Evolutionary conservation across 2,329 filamentous ascomycete species (phyloP).

Genomic region (Metarhizium rileyi): DNA sequence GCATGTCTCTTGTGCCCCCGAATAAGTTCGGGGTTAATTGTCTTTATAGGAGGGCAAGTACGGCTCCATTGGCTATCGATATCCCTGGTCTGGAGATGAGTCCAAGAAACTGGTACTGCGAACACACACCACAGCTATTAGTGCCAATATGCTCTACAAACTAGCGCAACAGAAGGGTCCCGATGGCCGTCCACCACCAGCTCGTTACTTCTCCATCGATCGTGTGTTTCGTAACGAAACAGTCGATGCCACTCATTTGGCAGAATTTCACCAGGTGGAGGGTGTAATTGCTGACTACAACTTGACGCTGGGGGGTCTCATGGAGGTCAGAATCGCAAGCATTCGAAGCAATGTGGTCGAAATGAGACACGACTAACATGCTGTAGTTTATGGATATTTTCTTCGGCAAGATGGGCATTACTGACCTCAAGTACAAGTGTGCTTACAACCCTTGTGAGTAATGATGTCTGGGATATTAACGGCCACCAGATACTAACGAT

Average conservation of each 20-base stretch:
- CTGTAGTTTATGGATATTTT: conserved; percentile 77
- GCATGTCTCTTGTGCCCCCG: not conserved
- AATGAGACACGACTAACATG: not conserved
- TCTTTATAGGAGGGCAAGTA: conserved; percentile 61
- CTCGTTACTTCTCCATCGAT: conserved; percentile 98
- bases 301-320: conserved; percentile 82
- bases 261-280: conserved; percentile 98
- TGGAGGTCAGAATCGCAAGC: conserved; percentile 36
- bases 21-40: not conserved
- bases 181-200: conserved; percentile 52
- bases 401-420: conserved; percentile 92
- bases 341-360: too few species aligned
- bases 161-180: conserved; percentile 75
- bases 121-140: conserved; percentile 92
- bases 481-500: conserved; percentile 60
- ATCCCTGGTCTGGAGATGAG: conserved; percentile 86
- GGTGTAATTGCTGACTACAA: conserved; percentile 97
- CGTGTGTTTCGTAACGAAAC: conserved; percentile 97
- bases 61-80: conserved; percentile 91
- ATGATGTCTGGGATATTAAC: not conserved
- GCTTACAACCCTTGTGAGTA: conserved; percentile 35
- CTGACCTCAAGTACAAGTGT: conserved; percentile 82
- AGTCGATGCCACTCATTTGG: conserved; percentile 91
- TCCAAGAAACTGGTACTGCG: conserved; percentile 76
- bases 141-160: conserved; percentile 82